phyloP scores from a whole-genome alignment of 495 filamentous ascomycete species.

The Daldinia bambusicola region DNA sequence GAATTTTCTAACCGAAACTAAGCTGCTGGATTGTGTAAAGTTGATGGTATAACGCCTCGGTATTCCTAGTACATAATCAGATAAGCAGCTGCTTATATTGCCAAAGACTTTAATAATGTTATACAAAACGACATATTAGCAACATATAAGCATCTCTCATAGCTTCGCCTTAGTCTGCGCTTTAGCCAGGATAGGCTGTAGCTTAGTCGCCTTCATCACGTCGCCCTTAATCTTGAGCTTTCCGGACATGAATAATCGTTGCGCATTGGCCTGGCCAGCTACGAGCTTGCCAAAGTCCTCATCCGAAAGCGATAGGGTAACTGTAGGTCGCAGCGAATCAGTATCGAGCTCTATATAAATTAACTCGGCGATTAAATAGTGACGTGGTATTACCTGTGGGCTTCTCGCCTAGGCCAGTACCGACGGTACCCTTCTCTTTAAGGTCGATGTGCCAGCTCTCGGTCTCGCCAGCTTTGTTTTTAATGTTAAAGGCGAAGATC shows the following conservation, averaged over 20 bases:
- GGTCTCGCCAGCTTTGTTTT: slow-evolving; percentile 81
- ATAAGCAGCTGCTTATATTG: slow-evolving; percentile 7
- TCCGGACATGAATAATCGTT: slow-evolving; percentile 94
- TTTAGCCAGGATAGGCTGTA: slow-evolving; percentile 93
- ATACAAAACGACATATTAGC: slow-evolving; percentile 7
- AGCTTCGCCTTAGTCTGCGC: slow-evolving; percentile 85
- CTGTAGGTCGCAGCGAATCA: slow-evolving; percentile 54
- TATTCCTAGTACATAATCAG: neutral
- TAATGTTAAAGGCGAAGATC: slow-evolving; percentile 90
- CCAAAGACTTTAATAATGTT: neutral
- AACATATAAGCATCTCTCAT: slow-evolving; percentile 55
- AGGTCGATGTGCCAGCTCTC: slow-evolving; percentile 95
- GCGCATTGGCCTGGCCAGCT: slow-evolving; percentile 89
- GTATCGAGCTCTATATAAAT: slow-evolving; percentile 14
- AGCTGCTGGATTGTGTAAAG: neutral
- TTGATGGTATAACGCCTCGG: neutral
- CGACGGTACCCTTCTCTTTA: slow-evolving; percentile 86
- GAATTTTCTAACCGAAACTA: neutral
- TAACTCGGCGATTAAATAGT: neutral
- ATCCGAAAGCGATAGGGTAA: slow-evolving; percentile 85
- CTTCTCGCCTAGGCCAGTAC: slow-evolving; percentile 79
- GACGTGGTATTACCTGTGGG: slow-evolving; percentile 70
- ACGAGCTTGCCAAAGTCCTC: slow-evolving; percentile 85
- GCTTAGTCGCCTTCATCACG: slow-evolving; percentile 98
- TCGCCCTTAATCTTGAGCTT: slow-evolving; percentile 98